These are phyloP conservation scores for Dictyostelium brefeldianum DNA, from an alignment of 78 protist genomes.

Conservation along the genomic window DNA sequence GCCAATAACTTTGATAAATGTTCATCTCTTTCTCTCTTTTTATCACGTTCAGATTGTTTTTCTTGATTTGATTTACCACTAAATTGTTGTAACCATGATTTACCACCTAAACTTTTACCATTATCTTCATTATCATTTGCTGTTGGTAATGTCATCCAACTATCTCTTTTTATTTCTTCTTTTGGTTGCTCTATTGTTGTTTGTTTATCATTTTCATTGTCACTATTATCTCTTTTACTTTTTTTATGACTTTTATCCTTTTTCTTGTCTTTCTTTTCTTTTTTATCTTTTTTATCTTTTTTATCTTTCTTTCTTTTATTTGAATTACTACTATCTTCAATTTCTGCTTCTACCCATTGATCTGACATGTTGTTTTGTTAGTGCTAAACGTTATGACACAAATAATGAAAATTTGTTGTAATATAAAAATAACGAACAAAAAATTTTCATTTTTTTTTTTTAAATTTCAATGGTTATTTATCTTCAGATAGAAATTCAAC, in stretches of 20 bases:
- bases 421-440: too few relatives aligned
- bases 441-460: too few relatives aligned
- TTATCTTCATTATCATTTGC: neutral
- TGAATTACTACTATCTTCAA: neutral
- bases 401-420: too few relatives aligned
- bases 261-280: neutral
- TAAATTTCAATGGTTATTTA: too few relatives aligned
- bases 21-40: slow-evolving; percentile 45
- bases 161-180: slow-evolving; percentile 4
- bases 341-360: neutral
- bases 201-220: neutral
- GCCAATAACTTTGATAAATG: slow-evolving; percentile 10
- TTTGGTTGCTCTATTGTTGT: neutral
- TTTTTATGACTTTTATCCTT: neutral
- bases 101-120: neutral
- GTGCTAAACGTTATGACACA: too few relatives aligned
- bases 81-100: slow-evolving; percentile 25
- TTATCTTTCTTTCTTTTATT: neutral
- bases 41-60: slow-evolving; percentile 10
- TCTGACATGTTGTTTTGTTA: neutral
- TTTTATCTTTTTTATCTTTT: neutral
- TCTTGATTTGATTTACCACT: neutral
- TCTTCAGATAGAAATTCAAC: too few relatives aligned
- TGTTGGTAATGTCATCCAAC: slow-evolving; percentile 39
- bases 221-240: neutral